Percentiles rank a stretch among this genome's conserved stretches.
phyloP scores from a whole-genome alignment of 495 filamentous ascomycete genomes.

The Hypoxylon intermedium region DNA sequence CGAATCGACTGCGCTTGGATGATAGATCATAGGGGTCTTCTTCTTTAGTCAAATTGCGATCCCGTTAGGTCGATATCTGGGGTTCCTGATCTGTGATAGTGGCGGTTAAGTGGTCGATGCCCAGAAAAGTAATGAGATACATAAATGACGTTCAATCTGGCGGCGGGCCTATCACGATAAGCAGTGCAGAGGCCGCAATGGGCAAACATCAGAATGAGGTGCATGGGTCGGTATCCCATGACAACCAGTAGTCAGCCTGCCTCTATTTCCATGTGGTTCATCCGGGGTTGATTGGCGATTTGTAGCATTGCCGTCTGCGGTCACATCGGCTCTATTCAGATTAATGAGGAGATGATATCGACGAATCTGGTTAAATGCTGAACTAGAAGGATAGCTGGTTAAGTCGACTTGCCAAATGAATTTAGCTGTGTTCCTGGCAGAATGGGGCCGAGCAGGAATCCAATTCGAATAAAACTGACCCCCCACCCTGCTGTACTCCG shows the following conservation, averaged over 20 bases:
- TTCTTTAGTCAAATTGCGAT: conserved; percentile 30
- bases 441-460: conserved; percentile 24
- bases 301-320: conserved; percentile 22
- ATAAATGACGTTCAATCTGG: conserved; percentile 41
- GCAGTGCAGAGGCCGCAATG: conserved; percentile 18
- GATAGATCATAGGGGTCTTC: conserved; percentile 5
- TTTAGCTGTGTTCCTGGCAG: neutral
- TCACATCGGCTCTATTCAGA: conserved; percentile 30
- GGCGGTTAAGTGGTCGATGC: conserved; percentile 14
- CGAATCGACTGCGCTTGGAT: conserved; percentile 20
- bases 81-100: conserved; percentile 28
- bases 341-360: conserved; percentile 19
- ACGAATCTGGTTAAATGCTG: conserved; percentile 35
- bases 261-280: conserved; percentile 21
- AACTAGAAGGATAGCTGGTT: conserved; percentile 26
- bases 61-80: conserved; percentile 24
- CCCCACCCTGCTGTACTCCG: conserved; percentile 5
- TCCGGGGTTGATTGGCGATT: conserved; percentile 30
- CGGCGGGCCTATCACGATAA: conserved; percentile 40
- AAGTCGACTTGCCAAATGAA: conserved; percentile 13
- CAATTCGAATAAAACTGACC: conserved; percentile 1
- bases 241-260: conserved; percentile 21
- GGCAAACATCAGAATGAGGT: conserved; percentile 17
- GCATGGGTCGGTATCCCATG: conserved; percentile 34
- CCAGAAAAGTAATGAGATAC: conserved; percentile 22